These are phyloP conservation scores for Cyclotella cryptica DNA, from an alignment of 108 stramenopile genomes.

Conservation along the genomic window DNA sequence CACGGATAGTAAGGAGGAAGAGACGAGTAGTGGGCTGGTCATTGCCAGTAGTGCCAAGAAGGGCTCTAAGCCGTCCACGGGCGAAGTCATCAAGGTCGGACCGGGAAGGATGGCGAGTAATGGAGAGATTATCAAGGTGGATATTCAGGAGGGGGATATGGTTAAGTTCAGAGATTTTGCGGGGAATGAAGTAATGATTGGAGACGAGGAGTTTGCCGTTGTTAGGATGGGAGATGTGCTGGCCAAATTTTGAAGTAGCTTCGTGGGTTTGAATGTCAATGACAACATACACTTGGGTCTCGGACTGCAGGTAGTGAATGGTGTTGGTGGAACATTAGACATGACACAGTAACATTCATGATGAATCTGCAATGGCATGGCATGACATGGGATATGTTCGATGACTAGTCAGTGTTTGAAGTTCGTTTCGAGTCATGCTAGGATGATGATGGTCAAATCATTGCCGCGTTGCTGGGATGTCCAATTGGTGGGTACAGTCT, in stretches of 20 bases:
- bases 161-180: conserved; percentile 91
- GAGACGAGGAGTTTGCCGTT: conserved; percentile 84
- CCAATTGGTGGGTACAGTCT: too few relatives aligned
- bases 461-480: too few relatives aligned
- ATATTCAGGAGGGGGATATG: conserved; percentile 77
- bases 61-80: conserved; percentile 69
- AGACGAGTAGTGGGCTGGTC: conserved; percentile 78
- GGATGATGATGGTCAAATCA: too few relatives aligned
- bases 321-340: too few relatives aligned
- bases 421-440: too few relatives aligned
- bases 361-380: too few relatives aligned
- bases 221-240: conserved; percentile 84
- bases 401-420: too few relatives aligned
- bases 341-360: too few relatives aligned
- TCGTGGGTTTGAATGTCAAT: too few relatives aligned
- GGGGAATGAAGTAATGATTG: conserved; percentile 86
- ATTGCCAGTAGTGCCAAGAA: conserved; percentile 60
- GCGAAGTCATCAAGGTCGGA: conserved; percentile 88
- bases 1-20: conserved; percentile 60
- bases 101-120: conserved; percentile 84
- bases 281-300: too few relatives aligned
- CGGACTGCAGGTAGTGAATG: too few relatives aligned
- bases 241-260: conserved; percentile 73
- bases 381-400: too few relatives aligned
- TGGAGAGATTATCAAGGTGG: conserved; percentile 85